A percentile compares a stretch with the other conserved stretches of the same genome.
Conservation (phyloP, 1,284 basidiomycete species). For the Cutaneotrichosporon mucoides region DNA sequence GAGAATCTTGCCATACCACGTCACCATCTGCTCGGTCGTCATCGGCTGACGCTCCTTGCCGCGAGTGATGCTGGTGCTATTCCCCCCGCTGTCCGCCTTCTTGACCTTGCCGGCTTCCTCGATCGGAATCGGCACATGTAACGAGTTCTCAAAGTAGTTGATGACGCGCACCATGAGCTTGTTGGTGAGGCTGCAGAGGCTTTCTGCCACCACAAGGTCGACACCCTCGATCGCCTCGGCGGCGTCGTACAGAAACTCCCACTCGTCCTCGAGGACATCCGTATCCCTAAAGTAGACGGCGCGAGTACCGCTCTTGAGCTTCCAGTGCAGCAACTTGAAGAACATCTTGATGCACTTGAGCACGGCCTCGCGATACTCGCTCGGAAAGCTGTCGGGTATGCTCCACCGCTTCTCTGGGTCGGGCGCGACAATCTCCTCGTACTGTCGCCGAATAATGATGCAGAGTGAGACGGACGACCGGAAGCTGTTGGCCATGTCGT, state of each 20-base stretch:
- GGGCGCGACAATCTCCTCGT: constrained; percentile 78
- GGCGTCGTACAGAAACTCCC: constrained; percentile 92
- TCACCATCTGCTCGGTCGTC: constrained; percentile 74
- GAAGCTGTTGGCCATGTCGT: constrained; percentile 92
- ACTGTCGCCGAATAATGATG: constrained; percentile 90
- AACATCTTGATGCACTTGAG: constrained; percentile 84
- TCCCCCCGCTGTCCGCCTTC: not conserved
- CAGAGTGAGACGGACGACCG: constrained; percentile 88
- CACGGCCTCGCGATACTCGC: constrained; percentile 85
- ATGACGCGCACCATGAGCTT: constrained; percentile 84
- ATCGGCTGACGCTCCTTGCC: constrained; percentile 51
- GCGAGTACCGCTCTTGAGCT: constrained; percentile 87
- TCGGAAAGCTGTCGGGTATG: constrained; percentile 77
- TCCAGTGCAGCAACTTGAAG: constrained; percentile 92
- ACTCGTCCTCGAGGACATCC: constrained; percentile 92
- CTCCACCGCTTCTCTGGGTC: constrained; percentile 86
- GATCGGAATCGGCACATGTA: constrained; percentile 63
- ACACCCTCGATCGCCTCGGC: constrained; percentile 84
- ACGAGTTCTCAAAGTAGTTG: constrained; percentile 90
- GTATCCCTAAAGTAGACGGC: constrained; percentile 97
- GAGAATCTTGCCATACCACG: constrained; percentile 89
- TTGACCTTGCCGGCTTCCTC: constrained; percentile 3
- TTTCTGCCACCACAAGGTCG: constrained; percentile 87
- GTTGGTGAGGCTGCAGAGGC: constrained; percentile 84
- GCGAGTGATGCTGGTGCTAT: not conserved